phyloP scores from a whole-genome alignment of 2,329 filamentous ascomycete species.

The Xylariaceae sp. region DNA sequence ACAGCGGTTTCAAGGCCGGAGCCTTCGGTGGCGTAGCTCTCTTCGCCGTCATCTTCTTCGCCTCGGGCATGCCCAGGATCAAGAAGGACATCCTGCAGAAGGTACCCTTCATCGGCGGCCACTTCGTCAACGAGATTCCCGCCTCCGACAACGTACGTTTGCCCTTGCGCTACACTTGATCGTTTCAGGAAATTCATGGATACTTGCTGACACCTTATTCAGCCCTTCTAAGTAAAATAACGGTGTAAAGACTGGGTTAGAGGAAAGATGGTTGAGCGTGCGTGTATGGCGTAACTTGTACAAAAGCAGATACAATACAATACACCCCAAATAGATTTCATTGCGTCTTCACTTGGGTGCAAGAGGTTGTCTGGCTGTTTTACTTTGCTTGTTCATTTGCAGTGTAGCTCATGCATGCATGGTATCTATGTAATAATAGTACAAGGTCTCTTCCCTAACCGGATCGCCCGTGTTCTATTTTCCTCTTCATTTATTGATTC shows the following conservation, averaged over 20 bases:
- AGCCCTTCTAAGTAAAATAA: slow-evolving; percentile 26
- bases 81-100: slow-evolving; percentile 59
- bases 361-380: too few species aligned
- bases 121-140: slow-evolving; percentile 52
- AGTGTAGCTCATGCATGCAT: background rate
- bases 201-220: slow-evolving; percentile 6
- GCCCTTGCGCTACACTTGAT: background rate
- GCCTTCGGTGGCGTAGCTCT: slow-evolving; percentile 56
- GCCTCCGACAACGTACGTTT: slow-evolving; percentile 62
- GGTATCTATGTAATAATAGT: background rate
- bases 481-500: background rate
- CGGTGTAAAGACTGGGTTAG: slow-evolving; percentile 7
- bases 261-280: slow-evolving; percentile 12
- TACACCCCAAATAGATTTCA: slow-evolving; percentile 26
- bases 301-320: slow-evolving; percentile 16
- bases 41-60: slow-evolving; percentile 56
- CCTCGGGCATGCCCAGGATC: slow-evolving; percentile 59
- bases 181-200: background rate
- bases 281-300: slow-evolving; percentile 25
- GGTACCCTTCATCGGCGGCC: slow-evolving; percentile 48
- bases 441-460: background rate
- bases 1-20: slow-evolving; percentile 49
- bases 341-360: slow-evolving; percentile 14
- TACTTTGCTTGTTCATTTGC: background rate
- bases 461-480: background rate